These are phyloP conservation scores for Rutstroemia sp. DNA, from an alignment of 2,329 filamentous ascomycete species.

Conservation along the genomic window DNA sequence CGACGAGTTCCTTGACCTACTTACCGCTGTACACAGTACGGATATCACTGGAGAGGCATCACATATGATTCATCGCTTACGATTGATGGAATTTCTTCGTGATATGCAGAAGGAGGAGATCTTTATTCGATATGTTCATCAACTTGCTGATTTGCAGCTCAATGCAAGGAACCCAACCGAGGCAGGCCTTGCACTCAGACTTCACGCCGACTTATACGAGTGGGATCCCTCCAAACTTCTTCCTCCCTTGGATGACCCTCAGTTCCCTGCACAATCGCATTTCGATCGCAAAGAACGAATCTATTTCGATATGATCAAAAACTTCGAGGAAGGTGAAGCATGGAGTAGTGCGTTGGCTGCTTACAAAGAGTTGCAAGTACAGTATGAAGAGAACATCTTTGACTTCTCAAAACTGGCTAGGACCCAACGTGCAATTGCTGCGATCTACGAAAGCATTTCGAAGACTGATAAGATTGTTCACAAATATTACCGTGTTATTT, in stretches of 20 bases:
- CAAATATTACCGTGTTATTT: constrained; percentile 87
- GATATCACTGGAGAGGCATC: constrained; percentile 68
- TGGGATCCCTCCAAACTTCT: constrained; percentile 72
- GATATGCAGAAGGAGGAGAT: constrained; percentile 98
- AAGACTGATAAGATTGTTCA: constrained; percentile 72
- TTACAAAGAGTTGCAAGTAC: constrained; percentile 83
- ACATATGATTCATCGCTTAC: constrained; percentile 78
- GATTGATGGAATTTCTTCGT: constrained; percentile 91
- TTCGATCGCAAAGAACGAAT: constrained; percentile 91
- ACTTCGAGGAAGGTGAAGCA: constrained; percentile 89
- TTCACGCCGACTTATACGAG: constrained; percentile 88
- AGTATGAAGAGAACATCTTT: constrained; percentile 84
- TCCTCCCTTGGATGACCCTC: constrained; percentile 60
- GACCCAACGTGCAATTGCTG: constrained; percentile 83
- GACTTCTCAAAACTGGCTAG: constrained; percentile 89
- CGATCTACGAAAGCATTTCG: constrained; percentile 80
- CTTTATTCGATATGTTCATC: constrained; percentile 91
- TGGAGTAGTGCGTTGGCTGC: constrained; percentile 84
- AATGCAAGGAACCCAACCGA: constrained; percentile 74
- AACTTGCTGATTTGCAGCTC: constrained; percentile 72
- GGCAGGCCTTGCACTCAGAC: constrained; percentile 77
- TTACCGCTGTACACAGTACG: constrained; percentile 80
- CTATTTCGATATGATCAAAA: constrained; percentile 90
- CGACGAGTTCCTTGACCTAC: constrained; percentile 82
- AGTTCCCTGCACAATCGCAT: constrained; percentile 73